These are phyloP conservation scores for Aspergillus sp. DNA, from an alignment of 2,329 filamentous ascomycete species.

Conservation along the genomic window DNA sequence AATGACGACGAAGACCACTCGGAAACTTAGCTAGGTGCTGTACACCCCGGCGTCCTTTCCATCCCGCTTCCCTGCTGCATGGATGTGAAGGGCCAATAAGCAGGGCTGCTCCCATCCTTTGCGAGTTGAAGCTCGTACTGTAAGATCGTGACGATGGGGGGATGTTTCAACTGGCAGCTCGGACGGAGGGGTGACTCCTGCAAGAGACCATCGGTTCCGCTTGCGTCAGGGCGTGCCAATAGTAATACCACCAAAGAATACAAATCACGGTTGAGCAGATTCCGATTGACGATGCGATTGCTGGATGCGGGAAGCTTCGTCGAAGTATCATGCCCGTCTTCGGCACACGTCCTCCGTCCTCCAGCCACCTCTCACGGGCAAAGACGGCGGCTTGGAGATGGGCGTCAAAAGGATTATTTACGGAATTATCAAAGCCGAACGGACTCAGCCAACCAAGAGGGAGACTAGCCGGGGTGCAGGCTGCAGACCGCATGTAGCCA, in stretches of 20 bases:
- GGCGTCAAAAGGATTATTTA: not conserved
- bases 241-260: constrained; percentile 15
- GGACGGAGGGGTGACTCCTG: not conserved
- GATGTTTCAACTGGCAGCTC: not conserved
- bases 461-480: not conserved
- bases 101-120: not conserved
- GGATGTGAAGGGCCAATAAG: constrained; percentile 4
- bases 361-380: constrained; percentile 11
- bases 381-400: not conserved
- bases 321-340: constrained; percentile 18
- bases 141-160: not conserved
- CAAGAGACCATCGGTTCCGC: not conserved
- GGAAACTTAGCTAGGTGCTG: not conserved
- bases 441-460: constrained; percentile 12
- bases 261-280: constrained; percentile 13
- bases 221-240: constrained; percentile 9
- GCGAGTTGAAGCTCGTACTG: not conserved
- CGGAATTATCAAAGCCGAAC: not conserved
- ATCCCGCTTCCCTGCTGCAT: not conserved
- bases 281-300: not conserved
- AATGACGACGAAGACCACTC: not conserved
- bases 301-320: constrained; percentile 21
- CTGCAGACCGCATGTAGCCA: constrained; percentile 10
- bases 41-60: not conserved
- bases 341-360: constrained; percentile 22